Percentiles rank a stretch among this genome's conserved stretches.
Conservation (phyloP, 1,284 basidiomycete genomes). For the Ustilago tritici region DNA sequence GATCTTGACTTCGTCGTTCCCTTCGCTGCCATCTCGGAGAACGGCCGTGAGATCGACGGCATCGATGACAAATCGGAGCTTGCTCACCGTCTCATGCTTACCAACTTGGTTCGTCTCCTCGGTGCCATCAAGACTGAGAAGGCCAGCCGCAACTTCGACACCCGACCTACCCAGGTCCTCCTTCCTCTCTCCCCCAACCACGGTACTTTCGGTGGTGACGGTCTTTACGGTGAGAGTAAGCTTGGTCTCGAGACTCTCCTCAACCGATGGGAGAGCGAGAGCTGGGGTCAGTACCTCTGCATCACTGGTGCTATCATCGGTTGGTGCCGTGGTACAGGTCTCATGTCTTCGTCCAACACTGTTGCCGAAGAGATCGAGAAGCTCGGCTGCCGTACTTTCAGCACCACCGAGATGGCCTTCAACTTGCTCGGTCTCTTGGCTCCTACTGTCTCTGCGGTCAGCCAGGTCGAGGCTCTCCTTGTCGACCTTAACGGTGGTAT, state of each 20-base stretch:
- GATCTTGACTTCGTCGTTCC: slow-evolving; percentile 98
- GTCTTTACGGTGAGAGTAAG: slow-evolving; percentile 97
- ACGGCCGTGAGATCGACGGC: slow-evolving; percentile 95
- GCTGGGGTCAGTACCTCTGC: slow-evolving; percentile 97
- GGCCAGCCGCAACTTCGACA: slow-evolving; percentile 93
- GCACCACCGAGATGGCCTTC: slow-evolving; percentile 99
- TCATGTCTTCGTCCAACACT: slow-evolving; percentile 95
- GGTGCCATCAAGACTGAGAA: slow-evolving; percentile 98
- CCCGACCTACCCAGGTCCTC: slow-evolving; percentile 96
- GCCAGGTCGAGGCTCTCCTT: slow-evolving; percentile 98
- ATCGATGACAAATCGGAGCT: slow-evolving; percentile 97
- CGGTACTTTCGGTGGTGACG: slow-evolving; percentile 96
- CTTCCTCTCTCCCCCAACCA: slow-evolving; percentile 97
- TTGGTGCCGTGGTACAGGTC: slow-evolving; percentile 85
- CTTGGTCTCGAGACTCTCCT: slow-evolving; percentile 97
- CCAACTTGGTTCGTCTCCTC: slow-evolving; percentile 91
- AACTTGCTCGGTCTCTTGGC: slow-evolving; percentile 98
- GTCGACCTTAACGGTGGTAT: slow-evolving; percentile 85
- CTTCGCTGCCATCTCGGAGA: slow-evolving; percentile 97
- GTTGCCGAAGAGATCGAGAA: slow-evolving; percentile 94
- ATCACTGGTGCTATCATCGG: slow-evolving; percentile 98
- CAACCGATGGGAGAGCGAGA: slow-evolving; percentile 94
- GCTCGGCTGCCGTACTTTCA: slow-evolving; percentile 95
- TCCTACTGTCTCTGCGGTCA: slow-evolving; percentile 98
- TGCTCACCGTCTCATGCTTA: slow-evolving; percentile 85